phyloP scores from a whole-genome alignment of 73 alveolate genomes.

The Paramecium sexaurelia region DNA sequence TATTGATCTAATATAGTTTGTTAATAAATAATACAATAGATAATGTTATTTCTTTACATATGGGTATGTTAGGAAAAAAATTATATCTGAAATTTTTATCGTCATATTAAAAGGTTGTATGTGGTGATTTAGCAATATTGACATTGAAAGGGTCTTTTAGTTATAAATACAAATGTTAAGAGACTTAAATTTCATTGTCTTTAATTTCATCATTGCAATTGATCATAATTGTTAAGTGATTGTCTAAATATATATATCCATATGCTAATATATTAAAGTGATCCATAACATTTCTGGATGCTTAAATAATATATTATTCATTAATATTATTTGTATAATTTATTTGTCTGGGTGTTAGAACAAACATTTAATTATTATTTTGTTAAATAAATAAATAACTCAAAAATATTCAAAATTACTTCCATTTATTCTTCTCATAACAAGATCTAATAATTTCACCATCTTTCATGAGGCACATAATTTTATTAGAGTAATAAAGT shows the following conservation, averaged over 20 bases:
- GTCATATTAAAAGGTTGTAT: background rate
- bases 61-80: constrained; percentile 30
- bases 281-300: background rate
- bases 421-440: constrained; percentile 2
- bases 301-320: background rate
- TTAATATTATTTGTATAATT: background rate
- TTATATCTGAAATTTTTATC: constrained; percentile 29
- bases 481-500: background rate
- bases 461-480: background rate
- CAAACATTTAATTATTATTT: background rate
- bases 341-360: background rate
- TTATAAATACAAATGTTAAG: background rate
- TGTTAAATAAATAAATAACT: background rate
- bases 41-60: constrained; percentile 9
- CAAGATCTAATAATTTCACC: background rate
- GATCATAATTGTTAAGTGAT: background rate
- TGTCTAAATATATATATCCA: background rate
- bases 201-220: background rate
- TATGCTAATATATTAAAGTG: constrained; percentile 8
- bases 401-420: background rate
- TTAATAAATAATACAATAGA: background rate
- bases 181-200: background rate
- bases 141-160: background rate
- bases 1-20: background rate
- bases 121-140: background rate